Evolutionary conservation across 257 asterid species (phyloP).

Genomic region (Penstemon barbatus): DNA sequence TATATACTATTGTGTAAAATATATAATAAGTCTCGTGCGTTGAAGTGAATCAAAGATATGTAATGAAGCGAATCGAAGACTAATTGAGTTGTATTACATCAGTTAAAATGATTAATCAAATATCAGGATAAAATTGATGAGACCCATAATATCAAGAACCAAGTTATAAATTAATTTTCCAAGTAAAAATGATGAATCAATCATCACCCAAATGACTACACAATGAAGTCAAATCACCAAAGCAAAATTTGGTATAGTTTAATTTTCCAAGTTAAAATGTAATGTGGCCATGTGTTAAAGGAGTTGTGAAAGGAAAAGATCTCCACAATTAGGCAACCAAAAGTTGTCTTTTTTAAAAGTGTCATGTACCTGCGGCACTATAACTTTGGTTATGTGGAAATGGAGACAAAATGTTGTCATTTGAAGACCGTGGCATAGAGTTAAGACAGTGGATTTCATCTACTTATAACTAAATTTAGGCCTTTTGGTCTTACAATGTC

Average conservation of each 20-base stretch:
- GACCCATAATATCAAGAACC: no score
- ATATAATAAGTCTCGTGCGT: no score
- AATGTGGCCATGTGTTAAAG: background rate
- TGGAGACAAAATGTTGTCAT: constrained; percentile 49
- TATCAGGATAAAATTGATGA: background rate
- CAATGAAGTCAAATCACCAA: background rate
- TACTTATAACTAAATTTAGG: background rate
- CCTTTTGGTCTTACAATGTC: constrained; percentile 32
- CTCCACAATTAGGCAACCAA: background rate
- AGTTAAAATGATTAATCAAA: background rate
- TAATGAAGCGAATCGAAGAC: no score
- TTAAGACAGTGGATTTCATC: constrained; percentile 9
- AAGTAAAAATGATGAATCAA: background rate
- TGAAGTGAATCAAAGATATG: no score
- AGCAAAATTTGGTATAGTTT: background rate
- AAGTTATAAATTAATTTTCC: background rate
- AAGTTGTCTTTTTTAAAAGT: background rate
- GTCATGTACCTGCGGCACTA: background rate
- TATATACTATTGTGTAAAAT: no score
- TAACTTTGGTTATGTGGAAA: constrained; percentile 24
- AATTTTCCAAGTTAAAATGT: background rate
- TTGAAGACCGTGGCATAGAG: constrained; percentile 1
- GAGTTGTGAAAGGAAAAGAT: background rate
- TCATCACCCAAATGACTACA: background rate
- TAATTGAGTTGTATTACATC: background rate